Base-by-base conservation (phyloP, 306 rosid species). In the Inga oerstediana region DNA sequence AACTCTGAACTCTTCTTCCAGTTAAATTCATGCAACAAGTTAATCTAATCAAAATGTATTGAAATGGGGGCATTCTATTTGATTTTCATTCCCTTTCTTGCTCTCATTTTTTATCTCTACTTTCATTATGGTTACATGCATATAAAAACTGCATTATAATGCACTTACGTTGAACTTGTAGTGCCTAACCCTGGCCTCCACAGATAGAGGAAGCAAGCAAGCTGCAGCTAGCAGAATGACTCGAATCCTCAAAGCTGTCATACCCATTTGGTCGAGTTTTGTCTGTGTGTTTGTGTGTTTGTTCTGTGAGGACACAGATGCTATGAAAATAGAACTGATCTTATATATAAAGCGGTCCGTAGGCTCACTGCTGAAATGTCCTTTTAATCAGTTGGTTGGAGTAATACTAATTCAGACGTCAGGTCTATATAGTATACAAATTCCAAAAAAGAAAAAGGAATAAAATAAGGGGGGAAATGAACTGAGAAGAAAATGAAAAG, bases 361-460 rank as follows among this genome's bases (percentile, higher is more conserved):
- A 45, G 7, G 34, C 87, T 67, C 83, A 59, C 81, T 59, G 92
- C 56, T 89, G 84, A 89, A 76, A 44, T 39, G 89, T 87, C 92
- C 87, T 85, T 87, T 89, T 72, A 34, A 45, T 79, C 43, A 83
- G 90, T 86, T 85, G 82, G 82, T 82, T 73, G 77, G 70, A 74
- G 37, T 82, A 66, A 79, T 80, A 80, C 73, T 78, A 48, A 27
- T 48, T 87, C 46, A 70, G 83, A 81, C n/a, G 64, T 19, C 80
- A 83, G 83, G 87, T 79, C 67, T 49, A 24, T 49, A 24, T 39
- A 14, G 56, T 52, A 48, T 65, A 79, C 72, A 64, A 62, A 70
- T 37, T 14, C 69, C 34, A 35, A 51, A 35, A 52, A 27, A 20
- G 0, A 32, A 32, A 41, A 20, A 10, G 22, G n/a, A 73, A 19